Percentiles rank a stretch among this genome's conserved stretches.
Conservation (phyloP, 768 basidiomycete genomes). For the Chalciporus sphaerocephalus region DNA sequence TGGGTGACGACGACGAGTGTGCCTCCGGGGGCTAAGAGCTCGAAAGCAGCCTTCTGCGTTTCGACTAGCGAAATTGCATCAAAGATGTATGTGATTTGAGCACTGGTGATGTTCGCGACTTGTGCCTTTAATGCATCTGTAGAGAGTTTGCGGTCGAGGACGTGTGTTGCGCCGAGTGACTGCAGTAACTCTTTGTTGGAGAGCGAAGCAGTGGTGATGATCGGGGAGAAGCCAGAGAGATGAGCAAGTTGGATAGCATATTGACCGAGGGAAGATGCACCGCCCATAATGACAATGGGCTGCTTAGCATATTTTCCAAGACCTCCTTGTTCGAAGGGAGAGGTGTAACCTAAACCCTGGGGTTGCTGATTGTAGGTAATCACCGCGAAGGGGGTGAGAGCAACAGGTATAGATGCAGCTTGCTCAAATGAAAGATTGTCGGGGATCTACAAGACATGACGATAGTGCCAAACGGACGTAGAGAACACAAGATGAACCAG, state of each 20-base stretch:
- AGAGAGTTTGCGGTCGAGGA: constrained; percentile 30
- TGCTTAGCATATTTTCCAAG: constrained; percentile 30
- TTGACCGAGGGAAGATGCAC: constrained; percentile 38
- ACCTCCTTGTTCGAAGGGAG: constrained; percentile 27
- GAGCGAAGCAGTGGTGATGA: constrained; percentile 38
- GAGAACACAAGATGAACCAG: background rate
- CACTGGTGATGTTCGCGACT: constrained; percentile 1
- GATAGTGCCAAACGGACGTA: background rate
- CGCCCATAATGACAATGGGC: constrained; percentile 34
- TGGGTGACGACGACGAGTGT: constrained; percentile 12
- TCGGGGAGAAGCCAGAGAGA: constrained; percentile 32
- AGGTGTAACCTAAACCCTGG: constrained; percentile 21
- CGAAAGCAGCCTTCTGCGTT: constrained; percentile 31
- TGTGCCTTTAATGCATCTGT: constrained; percentile 1
- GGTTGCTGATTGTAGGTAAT: constrained; percentile 31
- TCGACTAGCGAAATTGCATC: constrained; percentile 30
- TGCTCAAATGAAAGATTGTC: constrained; percentile 33
- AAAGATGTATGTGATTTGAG: constrained; percentile 10
- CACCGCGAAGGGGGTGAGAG: constrained; percentile 30
- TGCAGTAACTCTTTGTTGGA: constrained; percentile 29
- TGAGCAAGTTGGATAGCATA: constrained; percentile 32
- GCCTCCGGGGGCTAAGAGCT: constrained; percentile 30
- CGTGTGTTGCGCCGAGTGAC: constrained; percentile 35
- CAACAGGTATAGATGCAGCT: constrained; percentile 34
- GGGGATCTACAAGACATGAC: constrained; percentile 24